Conservation (phyloP, 1,139 yeast genomes). For the Lodderomyces theae region DNA sequence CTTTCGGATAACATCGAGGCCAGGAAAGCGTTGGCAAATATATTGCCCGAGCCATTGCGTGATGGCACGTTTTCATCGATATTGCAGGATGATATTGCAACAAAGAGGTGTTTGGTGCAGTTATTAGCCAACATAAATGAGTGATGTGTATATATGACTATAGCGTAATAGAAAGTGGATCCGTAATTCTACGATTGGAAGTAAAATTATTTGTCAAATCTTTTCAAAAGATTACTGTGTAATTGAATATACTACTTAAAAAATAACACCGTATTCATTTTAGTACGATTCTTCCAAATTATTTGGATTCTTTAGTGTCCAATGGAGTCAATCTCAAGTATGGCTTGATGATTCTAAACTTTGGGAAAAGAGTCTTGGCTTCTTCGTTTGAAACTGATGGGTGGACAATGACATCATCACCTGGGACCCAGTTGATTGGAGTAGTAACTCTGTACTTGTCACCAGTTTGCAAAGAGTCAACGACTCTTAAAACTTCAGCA, state of each 20-base stretch:
- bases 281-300: too few species aligned
- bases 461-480: conserved; percentile 76
- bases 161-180: too few species aligned
- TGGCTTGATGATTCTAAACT: conserved; percentile 74
- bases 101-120: conserved; percentile 85
- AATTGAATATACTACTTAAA: too few species aligned
- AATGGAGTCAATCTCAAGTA: conserved; percentile 53
- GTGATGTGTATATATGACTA: conserved; percentile 14
- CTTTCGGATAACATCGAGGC: conserved; percentile 90
- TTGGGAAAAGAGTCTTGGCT: conserved; percentile 71
- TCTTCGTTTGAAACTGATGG: conserved; percentile 69
- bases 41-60: conserved; percentile 81
- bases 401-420: conserved; percentile 82
- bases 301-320: conserved; percentile 15
- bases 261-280: too few species aligned
- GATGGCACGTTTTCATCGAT: conserved; percentile 86
- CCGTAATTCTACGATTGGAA: too few species aligned
- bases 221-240: too few species aligned
- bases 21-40: conserved; percentile 77
- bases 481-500: conserved; percentile 78
- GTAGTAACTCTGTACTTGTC: conserved; percentile 73
- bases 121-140: conserved; percentile 66
- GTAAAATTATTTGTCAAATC: too few species aligned
- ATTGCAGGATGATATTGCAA: conserved; percentile 82
- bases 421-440: conserved; percentile 83